phyloP scores from a whole-genome alignment of 2,329 filamentous ascomycete species.

The Hypoxylon sp. region DNA sequence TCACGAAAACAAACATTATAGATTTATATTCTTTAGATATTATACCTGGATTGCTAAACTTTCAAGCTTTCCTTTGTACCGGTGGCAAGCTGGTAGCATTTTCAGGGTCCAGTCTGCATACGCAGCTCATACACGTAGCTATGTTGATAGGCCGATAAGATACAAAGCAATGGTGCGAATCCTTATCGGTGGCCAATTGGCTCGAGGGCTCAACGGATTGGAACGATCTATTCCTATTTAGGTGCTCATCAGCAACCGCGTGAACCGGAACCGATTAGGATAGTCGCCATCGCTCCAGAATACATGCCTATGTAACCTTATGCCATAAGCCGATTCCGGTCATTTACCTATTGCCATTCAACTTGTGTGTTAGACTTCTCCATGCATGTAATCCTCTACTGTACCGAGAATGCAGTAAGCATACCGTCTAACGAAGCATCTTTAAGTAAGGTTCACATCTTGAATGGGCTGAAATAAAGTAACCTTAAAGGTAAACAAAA shows the following conservation, averaged over 20 bases:
- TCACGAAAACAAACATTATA: background rate
- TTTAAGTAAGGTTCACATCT: background rate
- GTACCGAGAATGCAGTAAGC: background rate
- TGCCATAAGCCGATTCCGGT: constrained; percentile 33
- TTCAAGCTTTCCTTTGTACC: constrained; percentile 1
- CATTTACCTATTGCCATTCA: constrained; percentile 13
- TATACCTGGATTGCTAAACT: background rate
- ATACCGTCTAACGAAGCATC: background rate
- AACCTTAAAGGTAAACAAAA: background rate
- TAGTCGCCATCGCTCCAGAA: constrained; percentile 18
- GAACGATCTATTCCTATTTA: constrained; percentile 34
- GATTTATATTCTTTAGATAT: constrained; percentile 2
- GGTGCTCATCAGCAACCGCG: constrained; percentile 45
- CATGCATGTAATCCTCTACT: background rate
- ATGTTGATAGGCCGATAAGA: constrained; percentile 41
- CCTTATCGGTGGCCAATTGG: constrained; percentile 44
- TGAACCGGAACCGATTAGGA: constrained; percentile 45
- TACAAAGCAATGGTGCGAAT: constrained; percentile 27
- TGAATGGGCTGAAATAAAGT: constrained; percentile 3
- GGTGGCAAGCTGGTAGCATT: constrained; percentile 35
- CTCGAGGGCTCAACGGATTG: constrained; percentile 34
- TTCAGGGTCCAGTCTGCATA: constrained; percentile 44
- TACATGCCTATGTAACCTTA: constrained; percentile 2
- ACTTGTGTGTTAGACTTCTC: background rate
- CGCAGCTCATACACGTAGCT: constrained; percentile 35